phyloP scores from a whole-genome alignment of 177 flowering plant species.

The Tripterygium wilfordii region DNA sequence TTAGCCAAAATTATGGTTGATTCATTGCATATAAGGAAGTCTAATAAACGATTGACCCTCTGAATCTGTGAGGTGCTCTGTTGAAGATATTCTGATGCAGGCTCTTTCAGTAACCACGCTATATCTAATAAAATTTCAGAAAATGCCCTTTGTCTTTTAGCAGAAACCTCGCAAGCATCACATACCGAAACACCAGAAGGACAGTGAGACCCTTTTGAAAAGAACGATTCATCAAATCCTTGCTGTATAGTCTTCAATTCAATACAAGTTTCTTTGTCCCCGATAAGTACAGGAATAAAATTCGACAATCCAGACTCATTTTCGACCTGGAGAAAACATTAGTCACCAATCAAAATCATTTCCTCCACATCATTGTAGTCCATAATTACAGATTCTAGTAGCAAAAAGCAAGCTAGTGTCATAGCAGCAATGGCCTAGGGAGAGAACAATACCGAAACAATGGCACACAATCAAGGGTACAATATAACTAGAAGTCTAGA shows the following conservation, averaged over 20 bases:
- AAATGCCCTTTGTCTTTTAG: slow-evolving; percentile 29
- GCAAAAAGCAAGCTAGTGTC: no score
- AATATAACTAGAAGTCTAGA: no score
- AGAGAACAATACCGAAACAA: no score
- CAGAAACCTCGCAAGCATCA: slow-evolving; percentile 30
- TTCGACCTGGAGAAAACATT: slow-evolving; percentile 61
- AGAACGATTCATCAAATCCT: slow-evolving; percentile 21
- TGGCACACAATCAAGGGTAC: no score
- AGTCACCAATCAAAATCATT: no score
- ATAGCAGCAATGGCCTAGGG: no score
- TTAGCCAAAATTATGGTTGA: slow-evolving; percentile 46
- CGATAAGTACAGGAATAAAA: slow-evolving; percentile 76
- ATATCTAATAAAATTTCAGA: slow-evolving; percentile 66
- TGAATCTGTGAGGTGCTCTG: slow-evolving; percentile 39
- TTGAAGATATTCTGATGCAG: slow-evolving; percentile 32
- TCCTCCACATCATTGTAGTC: no score
- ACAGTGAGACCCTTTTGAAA: slow-evolving; percentile 16
- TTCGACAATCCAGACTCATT: slow-evolving; percentile 87
- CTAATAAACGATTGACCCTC: slow-evolving; percentile 48
- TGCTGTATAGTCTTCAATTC: slow-evolving; percentile 58
- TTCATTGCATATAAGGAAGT: slow-evolving; percentile 39
- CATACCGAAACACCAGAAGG: slow-evolving; percentile 10
- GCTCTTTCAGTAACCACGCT: slow-evolving; percentile 73
- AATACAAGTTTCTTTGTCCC: slow-evolving; percentile 52
- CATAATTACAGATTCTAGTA: no score